Evolutionary conservation across 2,329 filamentous ascomycete species (phyloP), one percentile per base, ranked within the genome.

Genomic region (Geosmithia morbida): DNA sequence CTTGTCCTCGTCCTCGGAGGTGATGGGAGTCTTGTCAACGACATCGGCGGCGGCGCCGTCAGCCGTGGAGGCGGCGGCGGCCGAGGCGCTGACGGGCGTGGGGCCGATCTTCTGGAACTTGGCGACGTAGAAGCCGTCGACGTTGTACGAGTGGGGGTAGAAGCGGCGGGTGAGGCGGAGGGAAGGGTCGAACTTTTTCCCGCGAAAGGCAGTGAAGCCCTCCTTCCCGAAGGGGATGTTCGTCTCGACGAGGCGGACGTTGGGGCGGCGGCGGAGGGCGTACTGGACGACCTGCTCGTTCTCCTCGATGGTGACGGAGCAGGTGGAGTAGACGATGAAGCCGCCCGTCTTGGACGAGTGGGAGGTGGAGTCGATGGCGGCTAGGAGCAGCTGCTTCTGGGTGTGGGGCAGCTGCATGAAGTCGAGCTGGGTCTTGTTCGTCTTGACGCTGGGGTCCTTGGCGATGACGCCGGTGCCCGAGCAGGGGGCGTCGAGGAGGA

Each of bases 91-190:
- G 48, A 72, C 67, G 1, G 85, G 82, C 41, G 85, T 86, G 2
- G 87, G 84, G 0, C 80, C 90, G 16, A 79, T 79, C 75, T 98
- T 98, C 67, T 94, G 89, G 68, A 98, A 85, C 66, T 98, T 98
- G 59, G 88, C 87, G 51, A 98, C 92, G 62, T 88, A 98, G 80
- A 98, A 98, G 53, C 92, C 92, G 63, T 97, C 92, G 33, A 98
- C 88, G 67, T 96, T 95, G 70, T 92, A 87, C 18, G 84, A 77
- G 62, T 95, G 87, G 1, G 88, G 87, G 66, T 94, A 95, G 70
- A 87, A 95, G 48, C 89, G 74, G 53, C 87, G 74, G 16, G 88
- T 89, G 61, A 89, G 71, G 59, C 83, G 85, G 70, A 98, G 79
- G 54, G 79, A 85, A 6, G 84, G 75, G 61, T 94, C 85, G 67